phyloP scores from a whole-genome alignment of 495 filamentous ascomycete genomes.

The Trichoderma reesei region DNA sequence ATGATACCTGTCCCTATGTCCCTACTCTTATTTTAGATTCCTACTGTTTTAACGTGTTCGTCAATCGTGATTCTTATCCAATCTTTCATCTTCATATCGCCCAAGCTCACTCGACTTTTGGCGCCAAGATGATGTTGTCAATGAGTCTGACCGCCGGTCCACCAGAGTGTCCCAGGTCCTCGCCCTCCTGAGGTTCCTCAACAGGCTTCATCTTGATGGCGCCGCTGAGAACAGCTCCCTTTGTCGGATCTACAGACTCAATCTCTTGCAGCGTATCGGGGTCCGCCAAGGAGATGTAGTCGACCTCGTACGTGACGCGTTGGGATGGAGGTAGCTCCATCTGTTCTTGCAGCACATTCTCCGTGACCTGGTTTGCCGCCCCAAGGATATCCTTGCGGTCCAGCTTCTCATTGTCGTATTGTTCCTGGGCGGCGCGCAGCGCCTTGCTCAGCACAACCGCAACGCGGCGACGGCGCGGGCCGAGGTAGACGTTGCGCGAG shows the following conservation, averaged over 20 bases:
- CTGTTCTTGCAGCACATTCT: conserved; percentile 48
- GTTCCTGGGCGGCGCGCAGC: conserved; percentile 57
- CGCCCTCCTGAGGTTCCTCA: conserved; percentile 53
- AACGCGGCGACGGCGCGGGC: conserved; percentile 55
- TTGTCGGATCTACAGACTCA: conserved; percentile 47
- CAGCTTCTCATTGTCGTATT: conserved; percentile 48
- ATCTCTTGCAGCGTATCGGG: conserved; percentile 72
- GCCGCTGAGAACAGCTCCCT: conserved; percentile 77
- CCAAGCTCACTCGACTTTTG: conserved; percentile 14
- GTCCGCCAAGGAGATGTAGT: conserved; percentile 85
- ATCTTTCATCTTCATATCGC: no score
- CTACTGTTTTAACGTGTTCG: not conserved
- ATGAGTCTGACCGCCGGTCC: conserved; percentile 72
- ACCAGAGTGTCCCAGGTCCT: conserved; percentile 62
- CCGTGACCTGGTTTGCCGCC: conserved; percentile 48
- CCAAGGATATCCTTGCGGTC: conserved; percentile 56
- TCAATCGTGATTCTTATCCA: not conserved
- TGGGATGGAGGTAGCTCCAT: conserved; percentile 47
- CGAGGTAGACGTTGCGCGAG: conserved; percentile 88
- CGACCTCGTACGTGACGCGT: conserved; percentile 67
- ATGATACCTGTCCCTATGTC: not conserved
- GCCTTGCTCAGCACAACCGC: conserved; percentile 62
- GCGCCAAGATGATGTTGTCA: conserved; percentile 77
- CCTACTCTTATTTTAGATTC: not conserved
- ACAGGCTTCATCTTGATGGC: conserved; percentile 84